Evolutionary conservation across 1,139 yeast species (phyloP).

Genomic region (Diutina neorugosa): DNA sequence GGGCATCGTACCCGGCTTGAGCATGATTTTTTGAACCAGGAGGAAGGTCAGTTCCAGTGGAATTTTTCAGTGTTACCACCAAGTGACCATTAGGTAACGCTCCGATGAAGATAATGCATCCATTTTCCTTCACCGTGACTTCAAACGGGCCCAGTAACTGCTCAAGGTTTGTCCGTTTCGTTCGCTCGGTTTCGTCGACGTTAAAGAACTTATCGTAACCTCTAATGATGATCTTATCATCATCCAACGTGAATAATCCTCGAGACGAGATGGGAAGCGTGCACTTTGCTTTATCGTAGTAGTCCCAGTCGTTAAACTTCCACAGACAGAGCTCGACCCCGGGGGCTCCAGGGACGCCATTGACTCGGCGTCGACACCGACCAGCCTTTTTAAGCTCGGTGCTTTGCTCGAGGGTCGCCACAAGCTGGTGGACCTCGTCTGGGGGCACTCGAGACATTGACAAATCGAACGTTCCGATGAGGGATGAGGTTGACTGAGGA

Average conservation of each 20-base stretch:
- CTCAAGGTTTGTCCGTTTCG: constrained; percentile 36
- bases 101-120: constrained; percentile 78
- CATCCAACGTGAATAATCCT: constrained; percentile 60
- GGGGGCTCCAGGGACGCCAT: neutral
- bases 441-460: neutral
- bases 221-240: constrained; percentile 47
- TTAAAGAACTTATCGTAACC: constrained; percentile 96
- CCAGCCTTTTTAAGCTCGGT: constrained; percentile 3
- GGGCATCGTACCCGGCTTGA: constrained; percentile 49
- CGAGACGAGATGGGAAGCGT: constrained; percentile 65
- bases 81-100: constrained; percentile 65
- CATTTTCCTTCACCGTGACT: constrained; percentile 80
- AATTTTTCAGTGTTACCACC: constrained; percentile 80
- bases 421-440: neutral
- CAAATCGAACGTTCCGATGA: neutral
- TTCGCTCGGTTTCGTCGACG: constrained; percentile 46
- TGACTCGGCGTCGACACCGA: neutral
- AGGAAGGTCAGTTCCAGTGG: constrained; percentile 50
- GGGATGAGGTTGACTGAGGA: neutral
- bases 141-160: constrained; percentile 67
- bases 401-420: neutral
- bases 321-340: constrained; percentile 22
- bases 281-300: constrained; percentile 38
- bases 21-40: constrained; percentile 55
- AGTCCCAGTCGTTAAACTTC: constrained; percentile 89